Evolutionary conservation across 768 basidiomycete species (phyloP).

Genomic region (Dictyophora rubrovolvata): DNA sequence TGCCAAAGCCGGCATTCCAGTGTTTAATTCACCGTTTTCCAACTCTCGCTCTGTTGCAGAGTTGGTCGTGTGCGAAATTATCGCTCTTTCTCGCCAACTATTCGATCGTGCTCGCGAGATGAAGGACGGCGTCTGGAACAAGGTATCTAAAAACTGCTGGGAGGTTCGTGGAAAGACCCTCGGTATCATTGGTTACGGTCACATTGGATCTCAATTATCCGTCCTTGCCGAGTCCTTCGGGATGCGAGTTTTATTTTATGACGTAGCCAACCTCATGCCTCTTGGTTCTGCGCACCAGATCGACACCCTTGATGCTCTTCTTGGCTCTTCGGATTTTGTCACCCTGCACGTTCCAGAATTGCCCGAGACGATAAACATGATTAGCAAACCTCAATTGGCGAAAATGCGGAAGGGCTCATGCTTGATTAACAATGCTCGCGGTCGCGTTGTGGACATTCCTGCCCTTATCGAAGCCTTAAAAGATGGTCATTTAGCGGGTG

Average conservation of each 20-base stretch:
- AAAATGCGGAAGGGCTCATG: slow-evolving; percentile 93
- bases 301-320: slow-evolving; percentile 63
- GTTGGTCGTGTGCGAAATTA: slow-evolving; percentile 88
- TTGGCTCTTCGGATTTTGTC: slow-evolving; percentile 81
- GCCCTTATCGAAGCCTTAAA: slow-evolving; percentile 74
- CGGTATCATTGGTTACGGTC: slow-evolving; percentile 96
- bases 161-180: slow-evolving; percentile 96
- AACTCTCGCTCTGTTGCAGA: slow-evolving; percentile 99
- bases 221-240: slow-evolving; percentile 96
- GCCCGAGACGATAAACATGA: slow-evolving; percentile 93
- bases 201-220: slow-evolving; percentile 94
- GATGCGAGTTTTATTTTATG: slow-evolving; percentile 91
- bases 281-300: slow-evolving; percentile 89
- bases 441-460: slow-evolving; percentile 90
- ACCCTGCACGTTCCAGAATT: slow-evolving; percentile 95
- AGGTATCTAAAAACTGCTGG: slow-evolving; percentile 97
- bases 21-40: slow-evolving; percentile 98
- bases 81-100: slow-evolving; percentile 90
- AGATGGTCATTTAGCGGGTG: slow-evolving; percentile 82
- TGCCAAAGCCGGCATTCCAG: slow-evolving; percentile 81
- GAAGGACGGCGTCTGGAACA: slow-evolving; percentile 91
- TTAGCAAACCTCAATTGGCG: slow-evolving; percentile 62
- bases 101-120: slow-evolving; percentile 84
- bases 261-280: slow-evolving; percentile 95
- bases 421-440: slow-evolving; percentile 96